A percentile compares a stretch with the other conserved stretches of the same genome.
Evolutionary conservation across 2,329 filamentous ascomycete genomes (phyloP).

Genomic region (Cercospora sp.): DNA sequence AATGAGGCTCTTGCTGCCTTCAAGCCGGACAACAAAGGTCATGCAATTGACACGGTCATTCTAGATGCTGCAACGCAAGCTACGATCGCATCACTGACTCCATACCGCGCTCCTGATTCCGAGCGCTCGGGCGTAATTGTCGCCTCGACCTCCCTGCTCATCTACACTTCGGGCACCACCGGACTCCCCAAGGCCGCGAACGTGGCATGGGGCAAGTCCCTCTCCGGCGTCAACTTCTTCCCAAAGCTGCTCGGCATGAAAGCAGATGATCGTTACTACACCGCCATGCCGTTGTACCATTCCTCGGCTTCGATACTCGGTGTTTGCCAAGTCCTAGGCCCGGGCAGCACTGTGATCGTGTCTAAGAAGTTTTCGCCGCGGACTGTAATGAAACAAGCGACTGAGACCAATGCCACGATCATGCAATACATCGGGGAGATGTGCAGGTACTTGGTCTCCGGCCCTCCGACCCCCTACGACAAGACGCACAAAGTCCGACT

Average conservation of each 20-base stretch:
- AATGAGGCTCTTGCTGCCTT: slow-evolving; percentile 53
- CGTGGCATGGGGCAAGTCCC: slow-evolving; percentile 39
- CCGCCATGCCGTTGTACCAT: slow-evolving; percentile 87
- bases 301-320: slow-evolving; percentile 73
- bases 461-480: slow-evolving; percentile 66
- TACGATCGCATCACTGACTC: slow-evolving; percentile 41
- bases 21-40: slow-evolving; percentile 46
- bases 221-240: slow-evolving; percentile 32
- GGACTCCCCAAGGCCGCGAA: slow-evolving; percentile 68
- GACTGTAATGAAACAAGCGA: slow-evolving; percentile 74
- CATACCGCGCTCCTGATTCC: slow-evolving; percentile 37
- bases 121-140: slow-evolving; percentile 33
- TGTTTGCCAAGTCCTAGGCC: slow-evolving; percentile 55
- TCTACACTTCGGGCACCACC: slow-evolving; percentile 85
- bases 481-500: slow-evolving; percentile 69
- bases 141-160: slow-evolving; percentile 66
- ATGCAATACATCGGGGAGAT: slow-evolving; percentile 91
- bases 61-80: slow-evolving; percentile 61
- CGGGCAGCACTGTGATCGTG: slow-evolving; percentile 67
- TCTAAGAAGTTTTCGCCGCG: slow-evolving; percentile 76
- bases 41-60: slow-evolving; percentile 59
- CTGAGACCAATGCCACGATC: slow-evolving; percentile 68
- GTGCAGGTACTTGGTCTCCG: slow-evolving; percentile 74
- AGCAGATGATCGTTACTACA: slow-evolving; percentile 77
- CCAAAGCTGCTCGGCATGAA: slow-evolving; percentile 59